A percentile compares a stretch with the other conserved stretches of the same genome.
phyloP scores from a whole-genome alignment of 495 filamentous ascomycete genomes.

The Penicillium coprophilum region DNA sequence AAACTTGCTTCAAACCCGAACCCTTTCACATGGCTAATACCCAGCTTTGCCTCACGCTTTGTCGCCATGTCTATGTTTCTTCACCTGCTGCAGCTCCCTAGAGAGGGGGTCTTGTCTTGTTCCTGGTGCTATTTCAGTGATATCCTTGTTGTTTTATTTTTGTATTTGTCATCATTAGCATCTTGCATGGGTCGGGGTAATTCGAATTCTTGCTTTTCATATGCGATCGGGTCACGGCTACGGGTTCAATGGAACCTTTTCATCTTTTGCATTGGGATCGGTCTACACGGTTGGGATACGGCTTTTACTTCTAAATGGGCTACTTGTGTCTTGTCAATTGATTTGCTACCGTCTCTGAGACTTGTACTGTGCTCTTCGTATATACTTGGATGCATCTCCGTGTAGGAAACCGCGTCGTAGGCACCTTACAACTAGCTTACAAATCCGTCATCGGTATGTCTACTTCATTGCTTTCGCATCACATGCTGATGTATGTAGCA shows the following conservation, averaged over 20 bases:
- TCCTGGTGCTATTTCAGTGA: neutral
- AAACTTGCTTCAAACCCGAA: neutral
- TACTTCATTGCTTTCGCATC: neutral
- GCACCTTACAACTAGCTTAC: neutral
- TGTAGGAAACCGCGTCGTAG: neutral
- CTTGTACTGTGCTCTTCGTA: neutral
- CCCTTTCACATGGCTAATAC: neutral
- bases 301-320: neutral
- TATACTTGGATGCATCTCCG: neutral
- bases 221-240: constrained; percentile 7
- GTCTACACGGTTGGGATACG: constrained; percentile 9
- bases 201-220: neutral
- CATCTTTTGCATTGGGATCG: constrained; percentile 14
- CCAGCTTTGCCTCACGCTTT: neutral
- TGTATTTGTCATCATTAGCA: constrained; percentile 14
- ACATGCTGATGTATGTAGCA: neutral
- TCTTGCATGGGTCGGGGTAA: constrained; percentile 13
- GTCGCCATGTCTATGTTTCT: constrained; percentile 4
- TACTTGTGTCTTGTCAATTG: constrained; percentile 2
- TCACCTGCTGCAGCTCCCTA: neutral
- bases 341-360: neutral
- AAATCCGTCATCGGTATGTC: neutral
- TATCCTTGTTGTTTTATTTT: constrained; percentile 2
- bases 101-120: neutral
- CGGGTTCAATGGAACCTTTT: constrained; percentile 3